Evolutionary conservation across 2,329 filamentous ascomycete genomes (phyloP).

Genomic region (Myriangium duriaei): DNA sequence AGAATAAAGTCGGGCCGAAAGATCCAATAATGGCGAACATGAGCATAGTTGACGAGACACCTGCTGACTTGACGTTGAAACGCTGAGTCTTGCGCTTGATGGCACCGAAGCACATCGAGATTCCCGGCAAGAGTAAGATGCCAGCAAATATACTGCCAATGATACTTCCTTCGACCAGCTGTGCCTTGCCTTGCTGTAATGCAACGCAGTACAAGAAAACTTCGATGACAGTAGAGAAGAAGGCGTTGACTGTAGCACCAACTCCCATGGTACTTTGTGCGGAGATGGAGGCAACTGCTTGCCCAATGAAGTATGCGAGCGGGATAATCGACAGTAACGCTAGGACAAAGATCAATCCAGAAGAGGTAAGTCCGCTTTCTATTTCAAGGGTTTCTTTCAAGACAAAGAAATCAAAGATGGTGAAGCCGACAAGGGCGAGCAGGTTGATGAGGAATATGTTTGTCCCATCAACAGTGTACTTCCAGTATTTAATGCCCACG

Average conservation of each 20-base stretch:
- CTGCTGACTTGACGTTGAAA: slow-evolving; percentile 92
- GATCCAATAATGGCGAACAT: slow-evolving; percentile 91
- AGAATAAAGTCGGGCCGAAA: slow-evolving; percentile 92
- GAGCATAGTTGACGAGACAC: slow-evolving; percentile 95
- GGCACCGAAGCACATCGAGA: slow-evolving; percentile 98
- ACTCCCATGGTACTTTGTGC: slow-evolving; percentile 98
- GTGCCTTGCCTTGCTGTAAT: slow-evolving; percentile 79
- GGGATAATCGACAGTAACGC: slow-evolving; percentile 88
- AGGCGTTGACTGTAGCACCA: slow-evolving; percentile 91
- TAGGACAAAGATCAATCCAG: slow-evolving; percentile 74
- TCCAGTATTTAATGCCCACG: slow-evolving; percentile 93
- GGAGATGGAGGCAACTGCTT: slow-evolving; percentile 95
- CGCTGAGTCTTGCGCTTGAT: slow-evolving; percentile 96
- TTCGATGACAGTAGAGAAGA: slow-evolving; percentile 95
- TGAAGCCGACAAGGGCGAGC: slow-evolving; percentile 83
- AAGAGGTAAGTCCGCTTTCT: slow-evolving; percentile 62
- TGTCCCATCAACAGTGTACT: slow-evolving; percentile 95
- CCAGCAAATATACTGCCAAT: slow-evolving; percentile 97
- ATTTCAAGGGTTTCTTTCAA: slow-evolving; percentile 57
- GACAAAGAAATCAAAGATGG: slow-evolving; percentile 84
- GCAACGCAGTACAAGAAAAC: slow-evolving; percentile 97
- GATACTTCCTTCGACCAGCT: slow-evolving; percentile 90
- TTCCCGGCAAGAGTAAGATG: slow-evolving; percentile 81
- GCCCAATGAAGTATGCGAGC: slow-evolving; percentile 94
- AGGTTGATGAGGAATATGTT: slow-evolving; percentile 99